Evolutionary conservation across 768 basidiomycete species (phyloP).

Genomic region (Pleurotus ostreatus): DNA sequence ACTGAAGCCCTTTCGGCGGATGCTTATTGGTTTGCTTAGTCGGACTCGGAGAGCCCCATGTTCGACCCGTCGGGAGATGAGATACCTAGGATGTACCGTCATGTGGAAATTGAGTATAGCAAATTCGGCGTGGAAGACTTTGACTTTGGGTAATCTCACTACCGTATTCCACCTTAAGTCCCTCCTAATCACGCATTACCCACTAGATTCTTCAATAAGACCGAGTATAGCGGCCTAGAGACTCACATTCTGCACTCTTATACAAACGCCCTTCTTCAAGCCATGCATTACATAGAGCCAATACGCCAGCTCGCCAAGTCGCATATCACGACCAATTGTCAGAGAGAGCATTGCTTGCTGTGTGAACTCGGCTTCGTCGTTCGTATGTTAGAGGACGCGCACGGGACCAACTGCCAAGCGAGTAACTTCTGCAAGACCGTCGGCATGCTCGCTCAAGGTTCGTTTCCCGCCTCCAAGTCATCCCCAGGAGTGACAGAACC

Average conservation of each 20-base stretch:
- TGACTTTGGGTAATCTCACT: constrained; percentile 79
- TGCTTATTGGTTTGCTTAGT: constrained; percentile 23
- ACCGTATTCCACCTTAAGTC: background rate
- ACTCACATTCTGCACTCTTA: constrained; percentile 98
- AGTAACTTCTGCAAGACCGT: constrained; percentile 97
- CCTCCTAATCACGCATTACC: constrained; percentile 1
- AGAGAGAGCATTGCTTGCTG: constrained; percentile 86
- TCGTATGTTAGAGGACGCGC: constrained; percentile 94
- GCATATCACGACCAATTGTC: constrained; percentile 86
- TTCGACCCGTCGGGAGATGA: constrained; percentile 52
- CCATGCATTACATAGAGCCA: constrained; percentile 80
- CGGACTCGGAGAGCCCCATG: constrained; percentile 48
- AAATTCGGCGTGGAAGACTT: constrained; percentile 99
- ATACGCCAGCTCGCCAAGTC: constrained; percentile 83
- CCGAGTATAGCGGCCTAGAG: constrained; percentile 86
- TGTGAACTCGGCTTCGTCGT: constrained; percentile 95
- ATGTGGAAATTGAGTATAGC: constrained; percentile 96
- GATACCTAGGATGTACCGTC: constrained; percentile 79
- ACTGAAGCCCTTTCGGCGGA: background rate
- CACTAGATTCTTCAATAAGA: constrained; percentile 88
- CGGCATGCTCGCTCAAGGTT: constrained; percentile 79
- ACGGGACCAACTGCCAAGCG: constrained; percentile 91
- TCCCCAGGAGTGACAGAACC: background rate
- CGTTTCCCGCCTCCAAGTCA: background rate
- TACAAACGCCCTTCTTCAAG: constrained; percentile 86